phyloP scores from a whole-genome alignment of 2,329 filamentous ascomycete species.

The Sphaerulina vaccinii region DNA sequence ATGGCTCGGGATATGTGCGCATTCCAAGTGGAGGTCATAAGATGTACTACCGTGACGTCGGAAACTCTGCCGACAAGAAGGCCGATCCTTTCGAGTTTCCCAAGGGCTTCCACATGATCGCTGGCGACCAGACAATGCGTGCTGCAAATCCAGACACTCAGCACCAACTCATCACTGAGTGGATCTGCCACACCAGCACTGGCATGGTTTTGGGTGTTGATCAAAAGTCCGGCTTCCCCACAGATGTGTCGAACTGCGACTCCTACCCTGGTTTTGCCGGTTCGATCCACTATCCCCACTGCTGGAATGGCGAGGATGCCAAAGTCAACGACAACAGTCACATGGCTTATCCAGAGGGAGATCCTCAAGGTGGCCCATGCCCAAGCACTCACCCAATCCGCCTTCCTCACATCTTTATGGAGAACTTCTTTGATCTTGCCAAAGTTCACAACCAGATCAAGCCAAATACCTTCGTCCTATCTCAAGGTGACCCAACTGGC shows the following conservation, averaged over 20 bases:
- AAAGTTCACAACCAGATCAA: constrained; percentile 40
- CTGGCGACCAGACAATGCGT: constrained; percentile 60
- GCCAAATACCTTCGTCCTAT: constrained; percentile 45
- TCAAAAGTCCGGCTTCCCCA: constrained; percentile 51
- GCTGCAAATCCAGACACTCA: constrained; percentile 55
- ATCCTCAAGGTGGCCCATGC: constrained; percentile 53
- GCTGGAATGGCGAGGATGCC: constrained; percentile 62
- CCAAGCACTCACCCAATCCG: constrained; percentile 54
- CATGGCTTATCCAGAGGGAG: constrained; percentile 58
- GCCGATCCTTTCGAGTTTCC: constrained; percentile 71
- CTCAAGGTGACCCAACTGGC: constrained; percentile 50
- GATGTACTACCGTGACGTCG: constrained; percentile 64
- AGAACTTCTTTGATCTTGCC: constrained; percentile 39
- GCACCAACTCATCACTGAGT: constrained; percentile 44
- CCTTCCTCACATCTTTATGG: constrained; percentile 57
- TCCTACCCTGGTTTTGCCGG: constrained; percentile 54
- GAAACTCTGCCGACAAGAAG: constrained; percentile 52
- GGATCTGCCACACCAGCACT: constrained; percentile 53
- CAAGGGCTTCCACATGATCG: constrained; percentile 67
- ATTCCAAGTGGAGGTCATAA: constrained; percentile 65
- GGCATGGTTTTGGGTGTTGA: constrained; percentile 45
- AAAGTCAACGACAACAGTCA: constrained; percentile 45
- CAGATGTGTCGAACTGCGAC: constrained; percentile 69
- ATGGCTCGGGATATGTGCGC: constrained; percentile 59
- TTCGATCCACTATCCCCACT: constrained; percentile 70